These are phyloP conservation scores for Ascochyta clinopodiicola DNA, from an alignment of 2,329 filamentous ascomycete species.

Conservation along the genomic window DNA sequence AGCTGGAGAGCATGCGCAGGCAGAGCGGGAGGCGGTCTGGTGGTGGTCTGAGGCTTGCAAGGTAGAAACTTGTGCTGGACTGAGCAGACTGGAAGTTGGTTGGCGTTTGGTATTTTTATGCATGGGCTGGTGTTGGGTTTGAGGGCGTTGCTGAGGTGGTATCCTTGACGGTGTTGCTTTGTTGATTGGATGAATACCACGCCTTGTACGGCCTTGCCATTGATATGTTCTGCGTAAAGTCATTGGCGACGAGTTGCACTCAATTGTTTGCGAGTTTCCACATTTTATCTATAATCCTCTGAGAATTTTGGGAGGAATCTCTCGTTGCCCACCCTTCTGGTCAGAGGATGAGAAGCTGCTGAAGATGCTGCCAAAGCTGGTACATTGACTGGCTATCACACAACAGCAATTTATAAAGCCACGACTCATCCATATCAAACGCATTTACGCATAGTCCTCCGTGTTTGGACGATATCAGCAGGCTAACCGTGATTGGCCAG, in stretches of 20 bases:
- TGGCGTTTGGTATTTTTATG: conserved; percentile 30
- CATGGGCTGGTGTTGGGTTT: conserved; percentile 17
- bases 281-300: too few relatives aligned
- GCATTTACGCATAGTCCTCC: too few relatives aligned
- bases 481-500: not conserved
- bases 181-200: not conserved
- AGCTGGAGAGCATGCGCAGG: conserved; percentile 54
- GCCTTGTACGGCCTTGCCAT: not conserved
- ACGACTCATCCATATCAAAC: too few relatives aligned
- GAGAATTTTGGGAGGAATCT: too few relatives aligned
- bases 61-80: conserved; percentile 17
- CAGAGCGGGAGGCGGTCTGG: conserved; percentile 26
- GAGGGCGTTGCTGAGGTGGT: not conserved
- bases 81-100: conserved; percentile 31
- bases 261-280: too few relatives aligned
- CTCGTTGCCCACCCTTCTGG: too few relatives aligned
- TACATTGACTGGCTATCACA: too few relatives aligned
- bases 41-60: conserved; percentile 22
- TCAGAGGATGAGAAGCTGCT: too few relatives aligned
- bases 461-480: not conserved
- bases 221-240: not conserved
- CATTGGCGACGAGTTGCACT: too few relatives aligned
- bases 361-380: too few relatives aligned
- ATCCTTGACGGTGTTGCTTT: not conserved
- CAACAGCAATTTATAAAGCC: too few relatives aligned